These are phyloP conservation scores for Alternaria longipes DNA, from an alignment of 2,329 filamentous ascomycete species.

Conservation along the genomic window DNA sequence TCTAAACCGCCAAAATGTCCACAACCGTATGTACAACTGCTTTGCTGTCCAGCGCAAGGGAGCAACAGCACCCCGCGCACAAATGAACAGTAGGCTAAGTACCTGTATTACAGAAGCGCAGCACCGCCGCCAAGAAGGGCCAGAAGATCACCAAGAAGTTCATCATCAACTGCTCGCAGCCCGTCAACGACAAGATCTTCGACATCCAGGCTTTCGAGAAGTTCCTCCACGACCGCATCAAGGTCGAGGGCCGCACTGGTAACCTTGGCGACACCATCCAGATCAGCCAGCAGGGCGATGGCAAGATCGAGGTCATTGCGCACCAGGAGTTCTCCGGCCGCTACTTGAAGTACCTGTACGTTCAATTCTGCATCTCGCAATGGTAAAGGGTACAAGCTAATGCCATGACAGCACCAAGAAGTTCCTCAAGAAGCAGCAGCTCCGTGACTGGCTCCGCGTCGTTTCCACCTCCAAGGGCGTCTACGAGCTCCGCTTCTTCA, in stretches of 20 bases:
- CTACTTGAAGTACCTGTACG: slow-evolving; percentile 99
- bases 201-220: slow-evolving; percentile 98
- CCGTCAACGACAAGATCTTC: slow-evolving; percentile 99
- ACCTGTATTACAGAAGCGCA: slow-evolving; percentile 64
- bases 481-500: slow-evolving; percentile 99
- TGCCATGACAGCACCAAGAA: slow-evolving; percentile 85
- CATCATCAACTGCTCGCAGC: slow-evolving; percentile 99
- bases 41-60: slow-evolving; percentile 83
- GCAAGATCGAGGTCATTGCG: slow-evolving; percentile 97
- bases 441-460: slow-evolving; percentile 99
- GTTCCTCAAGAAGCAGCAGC: slow-evolving; percentile 99
- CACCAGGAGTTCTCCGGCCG: slow-evolving; percentile 98
- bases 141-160: slow-evolving; percentile 92
- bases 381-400: background rate
- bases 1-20: slow-evolving; percentile 73
- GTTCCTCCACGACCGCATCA: slow-evolving; percentile 99
- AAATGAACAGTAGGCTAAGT: slow-evolving; percentile 94
- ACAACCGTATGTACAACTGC: slow-evolving; percentile 90
- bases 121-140: slow-evolving; percentile 57
- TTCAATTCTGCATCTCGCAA: slow-evolving; percentile 43
- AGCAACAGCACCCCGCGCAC: slow-evolving; percentile 27
- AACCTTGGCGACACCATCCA: slow-evolving; percentile 95
- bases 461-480: slow-evolving; percentile 98
- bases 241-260: slow-evolving; percentile 97
- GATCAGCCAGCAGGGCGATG: slow-evolving; percentile 91